Evolutionary conservation across 2,329 filamentous ascomycete genomes (phyloP), one percentile per base, ranked within the genome.

Genomic region (Anthostomella pinea): DNA sequence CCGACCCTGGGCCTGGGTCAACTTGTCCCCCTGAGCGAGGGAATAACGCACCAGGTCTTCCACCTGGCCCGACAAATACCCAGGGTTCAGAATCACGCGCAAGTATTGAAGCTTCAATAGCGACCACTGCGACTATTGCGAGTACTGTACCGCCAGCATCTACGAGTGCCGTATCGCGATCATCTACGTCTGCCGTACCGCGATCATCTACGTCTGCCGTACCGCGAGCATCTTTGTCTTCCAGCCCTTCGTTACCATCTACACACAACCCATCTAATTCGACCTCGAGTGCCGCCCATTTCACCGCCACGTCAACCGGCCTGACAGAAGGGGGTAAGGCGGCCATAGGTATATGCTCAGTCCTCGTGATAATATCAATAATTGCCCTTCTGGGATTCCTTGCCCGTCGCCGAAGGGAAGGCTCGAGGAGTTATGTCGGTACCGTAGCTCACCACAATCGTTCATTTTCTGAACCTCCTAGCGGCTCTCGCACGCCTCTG

Each of bases 281-380:
- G 19, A 37, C 49, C 21, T 56, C 63, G 10, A 36, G 42, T 14
- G 46, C 39, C 6, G 29, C 18, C 14, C 27, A 22, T 14, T 21
- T 16, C 19, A 28, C 38, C 28, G 32, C 35, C 17, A 24, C 32
- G 3, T 29, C 43, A 14, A 33, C 39, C 15, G 47, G 44, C 3
- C 53, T 73, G 5, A 57, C 69, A 1, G 47, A 54, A 1, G 66
- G 65, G 2, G 60, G 64, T 29, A 73, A 68, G 38, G 63, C 65
- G 3, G 69, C 71, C 20, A 67, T 77, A 31, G 66, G 59, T 4
- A 46, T 73, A 8, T 67, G 65, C 32, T 62, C 64, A 2, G 48
- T 65, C 3, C 48, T 70, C n/a, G 64, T 52, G 4, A 43, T 68
- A 8, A 39, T 68, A 10, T 51, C 63, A 3, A 36, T 73, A 3